Percentiles rank a stretch among this genome's conserved stretches.
Evolutionary conservation across 176 grass and related monocot genomes (phyloP).

Genomic region (Melocanna baccifera): DNA sequence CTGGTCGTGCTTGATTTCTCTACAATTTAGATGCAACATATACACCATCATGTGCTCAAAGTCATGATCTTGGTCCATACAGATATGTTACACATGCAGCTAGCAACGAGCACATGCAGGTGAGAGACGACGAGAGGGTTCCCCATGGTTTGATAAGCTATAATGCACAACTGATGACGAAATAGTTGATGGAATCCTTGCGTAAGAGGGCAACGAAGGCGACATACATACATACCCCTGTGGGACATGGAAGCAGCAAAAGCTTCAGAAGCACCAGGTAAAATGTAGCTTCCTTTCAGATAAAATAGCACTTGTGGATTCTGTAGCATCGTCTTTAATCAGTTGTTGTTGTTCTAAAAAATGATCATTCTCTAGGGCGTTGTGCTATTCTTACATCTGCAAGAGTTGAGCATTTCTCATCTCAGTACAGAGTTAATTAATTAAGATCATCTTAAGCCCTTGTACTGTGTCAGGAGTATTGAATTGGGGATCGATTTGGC

Average conservation of each 20-base stretch:
- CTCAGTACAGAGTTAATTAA: neutral
- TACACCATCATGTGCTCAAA: neutral
- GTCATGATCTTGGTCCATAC: neutral
- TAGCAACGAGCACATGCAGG: neutral
- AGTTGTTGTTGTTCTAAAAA: neutral
- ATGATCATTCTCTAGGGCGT: neutral
- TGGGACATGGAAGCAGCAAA: neutral
- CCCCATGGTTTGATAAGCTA: conserved; percentile 10
- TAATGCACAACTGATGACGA: conserved; percentile 10
- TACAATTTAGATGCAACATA: neutral
- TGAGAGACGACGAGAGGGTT: neutral
- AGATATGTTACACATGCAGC: neutral
- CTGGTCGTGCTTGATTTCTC: neutral
- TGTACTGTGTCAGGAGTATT: neutral
- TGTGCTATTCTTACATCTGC: neutral
- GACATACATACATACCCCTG: neutral
- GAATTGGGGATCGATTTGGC: neutral
- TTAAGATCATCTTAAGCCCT: neutral
- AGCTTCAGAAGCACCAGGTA: neutral
- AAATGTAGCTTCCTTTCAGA: neutral
- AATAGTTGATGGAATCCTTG: conserved; percentile 40
- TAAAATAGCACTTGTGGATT: neutral
- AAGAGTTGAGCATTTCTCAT: neutral
- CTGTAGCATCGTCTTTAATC: neutral
- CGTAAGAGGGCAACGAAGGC: conserved; percentile 21